Base-by-base conservation (phyloP, 192 early-diverging fungal genomes). In the Dimargaris cristalligena region DNA sequence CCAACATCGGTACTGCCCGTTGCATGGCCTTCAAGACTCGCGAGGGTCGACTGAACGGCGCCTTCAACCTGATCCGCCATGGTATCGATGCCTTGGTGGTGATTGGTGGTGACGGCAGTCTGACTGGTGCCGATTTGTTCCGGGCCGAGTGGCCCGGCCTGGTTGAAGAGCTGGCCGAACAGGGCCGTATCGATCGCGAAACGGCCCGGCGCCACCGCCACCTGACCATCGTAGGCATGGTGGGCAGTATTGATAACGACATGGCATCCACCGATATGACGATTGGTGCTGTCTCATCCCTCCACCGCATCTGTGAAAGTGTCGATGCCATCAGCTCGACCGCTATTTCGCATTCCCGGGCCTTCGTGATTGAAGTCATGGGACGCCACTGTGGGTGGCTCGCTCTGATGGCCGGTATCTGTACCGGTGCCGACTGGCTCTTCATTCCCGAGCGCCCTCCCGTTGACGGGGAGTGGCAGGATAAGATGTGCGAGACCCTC, bases 311-410 rank as follows among this genome's bases (percentile, higher is more conserved):
- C 64, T 98, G 94, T 70, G 94, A 98, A 65, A 79, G 84, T 38
- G 83, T 98, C 1, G 94, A 98, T 65, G 85, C 89, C 0, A 87
- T 98, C 44, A 80, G 83, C 1, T 88, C 88, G 38, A 98, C 94
- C 2, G 94, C 94, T 0, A 77, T 82, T 41, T 91, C 89, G 66
- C 94, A 98, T 67, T 88, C 89, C 56, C 86, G 94, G 51, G 94
- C 94, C 9, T 98, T 98, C 65, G 90, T 98, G 14, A 81, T 98
- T 34, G 94, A 98, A 62, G 94, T 98, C 34, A 98, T 98, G 94
- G 94, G 92, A 11, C 81, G 94, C 44, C 89, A 95, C 65, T 98
- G 94, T 66, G 94, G 94, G 22, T 98, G 94, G 94, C 69, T 91
- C 33, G 89, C 86, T 28, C 72, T 90, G 31, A 90, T 87, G 78